These are phyloP conservation scores for Gossypium laxum DNA, from an alignment of 441 rosid species.

Conservation along the genomic window DNA sequence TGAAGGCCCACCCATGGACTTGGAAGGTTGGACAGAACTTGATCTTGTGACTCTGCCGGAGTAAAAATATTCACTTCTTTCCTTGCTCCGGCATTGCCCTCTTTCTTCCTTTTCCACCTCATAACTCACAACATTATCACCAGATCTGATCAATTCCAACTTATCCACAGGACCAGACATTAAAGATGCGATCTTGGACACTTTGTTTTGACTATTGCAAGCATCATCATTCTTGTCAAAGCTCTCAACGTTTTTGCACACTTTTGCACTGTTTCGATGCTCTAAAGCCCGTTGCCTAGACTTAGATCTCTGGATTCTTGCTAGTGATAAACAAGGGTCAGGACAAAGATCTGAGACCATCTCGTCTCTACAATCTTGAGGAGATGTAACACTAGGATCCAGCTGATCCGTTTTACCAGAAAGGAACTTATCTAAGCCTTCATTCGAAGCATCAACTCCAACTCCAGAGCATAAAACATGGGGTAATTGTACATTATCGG, in stretches of 20 bases:
- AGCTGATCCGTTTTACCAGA: slow-evolving; percentile 26
- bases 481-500: slow-evolving; percentile 27
- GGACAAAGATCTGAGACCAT: slow-evolving; percentile 22
- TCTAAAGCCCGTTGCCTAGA: slow-evolving; percentile 72
- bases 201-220: slow-evolving; percentile 20
- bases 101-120: slow-evolving; percentile 22
- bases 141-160: slow-evolving; percentile 26
- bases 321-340: slow-evolving; percentile 43
- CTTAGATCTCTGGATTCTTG: slow-evolving; percentile 72
- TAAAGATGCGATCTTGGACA: slow-evolving; percentile 34
- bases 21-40: slow-evolving; percentile 22
- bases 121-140: slow-evolving; percentile 20
- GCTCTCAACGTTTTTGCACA: slow-evolving; percentile 26
- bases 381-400: slow-evolving; percentile 39
- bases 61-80: slow-evolving; percentile 18
- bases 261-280: slow-evolving; percentile 60
- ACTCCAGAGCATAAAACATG: slow-evolving; percentile 21
- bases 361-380: slow-evolving; percentile 33
- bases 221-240: slow-evolving; percentile 23
- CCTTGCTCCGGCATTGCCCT: slow-evolving; percentile 15
- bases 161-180: slow-evolving; percentile 29
- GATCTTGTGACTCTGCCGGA: slow-evolving; percentile 32
- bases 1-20: slow-evolving; percentile 24
- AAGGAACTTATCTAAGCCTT: slow-evolving; percentile 23
- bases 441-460: slow-evolving; percentile 19